These are phyloP conservation scores for Aspergillus saccharolyticus DNA, from an alignment of 495 filamentous ascomycete genomes.

Conservation along the genomic window DNA sequence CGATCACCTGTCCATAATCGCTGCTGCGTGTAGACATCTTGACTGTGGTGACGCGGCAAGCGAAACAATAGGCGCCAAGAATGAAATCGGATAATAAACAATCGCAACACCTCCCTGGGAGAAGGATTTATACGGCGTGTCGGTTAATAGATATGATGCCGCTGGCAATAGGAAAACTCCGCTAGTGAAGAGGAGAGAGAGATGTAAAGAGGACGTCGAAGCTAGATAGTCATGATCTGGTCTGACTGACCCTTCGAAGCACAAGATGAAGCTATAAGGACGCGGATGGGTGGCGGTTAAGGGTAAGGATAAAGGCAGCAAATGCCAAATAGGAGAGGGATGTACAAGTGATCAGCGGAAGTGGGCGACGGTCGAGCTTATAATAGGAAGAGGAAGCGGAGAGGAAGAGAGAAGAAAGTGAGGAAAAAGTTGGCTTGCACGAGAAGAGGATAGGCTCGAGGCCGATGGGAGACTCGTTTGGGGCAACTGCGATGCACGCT, in stretches of 20 bases:
- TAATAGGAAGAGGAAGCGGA: conserved; percentile 12
- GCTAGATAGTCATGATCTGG: conserved; percentile 21
- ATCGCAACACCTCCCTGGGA: conserved; percentile 2
- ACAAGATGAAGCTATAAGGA: conserved; percentile 6
- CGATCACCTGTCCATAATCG: conserved; percentile 67
- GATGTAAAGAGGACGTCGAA: conserved; percentile 9
- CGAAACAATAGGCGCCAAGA: conserved; percentile 11
- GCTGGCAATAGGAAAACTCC: conserved; percentile 1
- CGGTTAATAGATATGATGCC: conserved; percentile 1
- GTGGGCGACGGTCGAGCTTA: conserved; percentile 9
- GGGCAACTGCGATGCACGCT: conserved; percentile 38
- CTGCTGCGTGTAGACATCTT: conserved; percentile 38
- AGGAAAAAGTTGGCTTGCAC: conserved; percentile 17
- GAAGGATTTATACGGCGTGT: conserved; percentile 1
- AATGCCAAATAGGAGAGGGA: conserved; percentile 6
- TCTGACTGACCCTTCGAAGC: conserved; percentile 9
- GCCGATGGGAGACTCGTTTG: conserved; percentile 30
- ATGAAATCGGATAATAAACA: conserved; percentile 10
- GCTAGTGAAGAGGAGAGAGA: background rate
- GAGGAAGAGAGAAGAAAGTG: conserved; percentile 16
- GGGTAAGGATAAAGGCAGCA: conserved; percentile 16
- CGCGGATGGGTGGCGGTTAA: conserved; percentile 4
- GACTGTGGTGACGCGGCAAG: conserved; percentile 9
- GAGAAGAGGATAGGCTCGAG: conserved; percentile 24
- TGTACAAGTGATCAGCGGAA: conserved; percentile 17